These are phyloP conservation scores for Phialocephala subalpina DNA, from an alignment of 2,329 filamentous ascomycete genomes.

Conservation along the genomic window DNA sequence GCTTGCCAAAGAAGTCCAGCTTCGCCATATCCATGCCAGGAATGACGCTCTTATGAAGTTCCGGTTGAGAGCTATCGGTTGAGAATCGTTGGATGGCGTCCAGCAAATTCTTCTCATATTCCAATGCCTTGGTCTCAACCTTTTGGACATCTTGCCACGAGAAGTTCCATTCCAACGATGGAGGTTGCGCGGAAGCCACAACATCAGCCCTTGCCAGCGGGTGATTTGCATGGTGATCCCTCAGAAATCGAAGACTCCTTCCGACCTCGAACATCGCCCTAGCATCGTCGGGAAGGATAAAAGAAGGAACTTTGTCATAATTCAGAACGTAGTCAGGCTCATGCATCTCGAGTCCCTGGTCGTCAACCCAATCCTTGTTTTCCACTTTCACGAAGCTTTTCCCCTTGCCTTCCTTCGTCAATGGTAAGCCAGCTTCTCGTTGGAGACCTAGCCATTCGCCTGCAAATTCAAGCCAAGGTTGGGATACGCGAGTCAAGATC, in stretches of 20 bases:
- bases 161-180: slow-evolving; percentile 72
- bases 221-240: slow-evolving; percentile 74
- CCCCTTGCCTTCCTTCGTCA: slow-evolving; percentile 57
- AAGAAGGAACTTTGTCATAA: slow-evolving; percentile 71
- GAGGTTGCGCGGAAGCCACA: slow-evolving; percentile 57
- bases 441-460: slow-evolving; percentile 79
- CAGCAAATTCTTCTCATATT: slow-evolving; percentile 57
- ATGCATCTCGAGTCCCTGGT: slow-evolving; percentile 63
- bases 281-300: slow-evolving; percentile 75
- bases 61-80: neutral
- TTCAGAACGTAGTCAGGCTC: slow-evolving; percentile 71
- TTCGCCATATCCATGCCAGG: slow-evolving; percentile 9
- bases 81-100: slow-evolving; percentile 43
- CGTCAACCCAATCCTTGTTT: slow-evolving; percentile 61
- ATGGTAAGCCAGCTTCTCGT: slow-evolving; percentile 61
- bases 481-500: slow-evolving; percentile 67
- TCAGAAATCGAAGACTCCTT: slow-evolving; percentile 76
- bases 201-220: slow-evolving; percentile 65
- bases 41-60: neutral
- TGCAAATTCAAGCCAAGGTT: slow-evolving; percentile 72
- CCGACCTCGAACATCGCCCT: slow-evolving; percentile 81
- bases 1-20: slow-evolving; percentile 57
- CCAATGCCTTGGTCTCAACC: slow-evolving; percentile 66
- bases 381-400: slow-evolving; percentile 68
- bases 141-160: slow-evolving; percentile 73